Base-by-base conservation (phyloP, 2,329 filamentous ascomycete species). In the Byssoonygena ceratinophila region DNA sequence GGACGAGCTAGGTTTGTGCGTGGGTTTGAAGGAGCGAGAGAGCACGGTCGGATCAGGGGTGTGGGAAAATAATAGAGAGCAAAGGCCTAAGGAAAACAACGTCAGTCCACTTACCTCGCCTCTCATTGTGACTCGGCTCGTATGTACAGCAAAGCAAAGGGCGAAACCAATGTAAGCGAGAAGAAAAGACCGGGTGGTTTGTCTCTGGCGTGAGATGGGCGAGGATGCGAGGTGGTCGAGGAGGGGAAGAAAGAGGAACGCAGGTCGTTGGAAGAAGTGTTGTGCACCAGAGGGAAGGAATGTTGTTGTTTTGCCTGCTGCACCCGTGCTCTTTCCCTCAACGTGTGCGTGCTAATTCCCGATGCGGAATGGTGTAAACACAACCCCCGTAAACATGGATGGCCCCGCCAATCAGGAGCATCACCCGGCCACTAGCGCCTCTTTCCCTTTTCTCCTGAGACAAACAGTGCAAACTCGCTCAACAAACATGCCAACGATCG, bases 91-190 rank as follows among this genome's bases (percentile, higher is more conserved):
- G 4, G 14, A 61, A 48, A 54, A 31, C 36, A 41, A 43, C 31
- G 48, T 29, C 29, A 34, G 4, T 8, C 32, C 7, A 53, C 51
- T 29, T 64, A 68, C 66, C 62, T 68, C 66, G 61, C 66, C 66
- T 61, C 65, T 59, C 66, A 68, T 68, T 48, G 44, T 67, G 61
- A 52, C 51, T 23, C 5, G 46, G 44, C n/a, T 46, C 25, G 32
- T 37, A 22, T 5, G 39, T 16, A 20, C 29, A 48, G 46, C 34
- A 14, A 41, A 43, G 20, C 22, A 40, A 20, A 27, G 23, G 31
- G 29, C 18, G 4, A 12, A 4, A 25, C 3, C 44, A n/a, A 16
- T 6, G 34, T 9, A 18, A n/a, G 16, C 14, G 22, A 27, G 27
- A 20, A 40, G 18, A 37, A 14, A 16, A 23, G n/a, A 18, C 25